Conservation (phyloP, 108 stramenopile species). For the Epithemia pelagica region DNA sequence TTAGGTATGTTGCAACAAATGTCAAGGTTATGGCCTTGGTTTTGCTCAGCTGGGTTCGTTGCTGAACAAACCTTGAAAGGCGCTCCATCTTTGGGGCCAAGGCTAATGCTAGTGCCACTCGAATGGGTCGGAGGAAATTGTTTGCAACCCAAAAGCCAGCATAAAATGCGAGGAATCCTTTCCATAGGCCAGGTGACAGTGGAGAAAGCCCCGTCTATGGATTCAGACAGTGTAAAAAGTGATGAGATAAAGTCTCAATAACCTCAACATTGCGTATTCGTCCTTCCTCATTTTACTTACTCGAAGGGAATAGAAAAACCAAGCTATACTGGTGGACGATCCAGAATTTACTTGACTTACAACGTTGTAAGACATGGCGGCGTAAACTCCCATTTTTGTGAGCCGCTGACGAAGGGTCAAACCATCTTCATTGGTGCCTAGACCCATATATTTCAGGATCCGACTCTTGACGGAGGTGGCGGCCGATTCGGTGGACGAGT, state of each 20-base stretch:
- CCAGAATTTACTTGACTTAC: constrained; percentile 75
- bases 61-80: constrained; percentile 36
- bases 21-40: constrained; percentile 40
- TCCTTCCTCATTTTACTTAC: constrained; percentile 8
- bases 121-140: constrained; percentile 76
- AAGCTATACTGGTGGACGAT: constrained; percentile 61
- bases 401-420: constrained; percentile 34
- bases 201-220: constrained; percentile 71
- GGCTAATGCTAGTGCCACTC: constrained; percentile 56
- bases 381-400: constrained; percentile 70
- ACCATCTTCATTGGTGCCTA: background rate
- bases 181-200: constrained; percentile 84
- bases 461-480: background rate
- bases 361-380: constrained; percentile 83
- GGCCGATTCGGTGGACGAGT: background rate
- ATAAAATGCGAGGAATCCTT: constrained; percentile 78
- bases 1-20: constrained; percentile 50
- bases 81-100: constrained; percentile 61
- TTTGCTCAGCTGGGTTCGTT: constrained; percentile 29
- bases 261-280: too few species aligned
- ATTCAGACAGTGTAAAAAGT: too few species aligned
- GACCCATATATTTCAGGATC: background rate
- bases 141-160: constrained; percentile 75
- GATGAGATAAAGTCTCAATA: too few species aligned
- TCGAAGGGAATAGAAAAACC: constrained; percentile 52